Evolutionary conservation across 768 basidiomycete species (phyloP).

Genomic region (Lactarius hatsudake): DNA sequence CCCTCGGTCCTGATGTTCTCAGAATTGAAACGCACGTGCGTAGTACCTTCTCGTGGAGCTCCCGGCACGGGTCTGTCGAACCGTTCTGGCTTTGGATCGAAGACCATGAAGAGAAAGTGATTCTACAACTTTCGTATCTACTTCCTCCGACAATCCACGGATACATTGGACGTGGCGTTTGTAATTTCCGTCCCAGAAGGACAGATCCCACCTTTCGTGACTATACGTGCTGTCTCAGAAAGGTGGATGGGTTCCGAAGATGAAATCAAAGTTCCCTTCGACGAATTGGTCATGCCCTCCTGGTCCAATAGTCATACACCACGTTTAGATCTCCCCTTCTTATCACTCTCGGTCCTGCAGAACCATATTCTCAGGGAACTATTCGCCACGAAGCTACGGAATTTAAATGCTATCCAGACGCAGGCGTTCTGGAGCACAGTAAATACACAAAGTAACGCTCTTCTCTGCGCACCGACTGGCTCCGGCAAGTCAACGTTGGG

Average conservation of each 20-base stretch:
- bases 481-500: constrained; percentile 79
- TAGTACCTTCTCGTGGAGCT: constrained; percentile 77
- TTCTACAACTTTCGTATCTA: constrained; percentile 77
- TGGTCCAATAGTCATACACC: constrained; percentile 55
- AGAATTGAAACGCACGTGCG: constrained; percentile 64
- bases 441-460: constrained; percentile 60
- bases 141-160: constrained; percentile 67
- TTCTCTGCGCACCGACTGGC: constrained; percentile 77
- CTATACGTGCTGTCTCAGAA: constrained; percentile 81
- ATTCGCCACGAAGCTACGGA: constrained; percentile 46
- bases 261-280: constrained; percentile 59
- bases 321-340: constrained; percentile 71
- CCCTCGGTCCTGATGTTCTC: constrained; percentile 81
- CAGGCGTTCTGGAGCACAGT: constrained; percentile 83
- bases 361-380: constrained; percentile 45
- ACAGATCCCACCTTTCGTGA: constrained; percentile 60
- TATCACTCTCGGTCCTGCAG: constrained; percentile 54
- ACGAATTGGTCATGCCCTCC: constrained; percentile 72
- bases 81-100: constrained; percentile 98
- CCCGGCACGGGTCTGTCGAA: constrained; percentile 72
- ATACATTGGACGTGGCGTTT: constrained; percentile 65
- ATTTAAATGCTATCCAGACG: constrained; percentile 84
- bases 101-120: constrained; percentile 73
- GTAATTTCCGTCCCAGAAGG: constrained; percentile 68
- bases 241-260: constrained; percentile 92